Conservation (phyloP, 108 stramenopile genomes). For the Skeletonema menzelii region DNA sequence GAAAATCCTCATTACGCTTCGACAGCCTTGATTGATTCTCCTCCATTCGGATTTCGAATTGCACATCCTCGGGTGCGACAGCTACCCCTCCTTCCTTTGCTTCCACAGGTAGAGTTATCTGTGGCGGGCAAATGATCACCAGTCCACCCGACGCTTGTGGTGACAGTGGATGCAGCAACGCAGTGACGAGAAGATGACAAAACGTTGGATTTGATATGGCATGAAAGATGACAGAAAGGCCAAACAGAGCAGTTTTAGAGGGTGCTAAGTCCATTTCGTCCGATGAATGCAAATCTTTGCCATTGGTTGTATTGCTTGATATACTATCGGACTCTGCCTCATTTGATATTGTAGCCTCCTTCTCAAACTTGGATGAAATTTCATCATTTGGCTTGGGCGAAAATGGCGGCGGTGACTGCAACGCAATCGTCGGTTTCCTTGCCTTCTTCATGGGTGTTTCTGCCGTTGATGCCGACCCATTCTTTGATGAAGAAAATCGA, state of each 20-base stretch:
- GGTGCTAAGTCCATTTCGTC: constrained; percentile 57
- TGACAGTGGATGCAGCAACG: constrained; percentile 79
- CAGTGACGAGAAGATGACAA: constrained; percentile 63
- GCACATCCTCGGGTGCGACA: constrained; percentile 19
- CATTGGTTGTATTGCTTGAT: neutral
- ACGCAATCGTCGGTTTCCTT: constrained; percentile 7
- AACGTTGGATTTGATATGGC: constrained; percentile 69
- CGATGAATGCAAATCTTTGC: constrained; percentile 16
- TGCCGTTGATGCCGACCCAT: neutral
- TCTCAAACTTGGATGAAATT: neutral
- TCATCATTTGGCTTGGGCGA: neutral
- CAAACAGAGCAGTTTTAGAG: constrained; percentile 83
- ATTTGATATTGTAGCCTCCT: neutral
- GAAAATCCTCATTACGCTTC: constrained; percentile 3
- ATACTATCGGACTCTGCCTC: neutral
- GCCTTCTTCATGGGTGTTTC: neutral
- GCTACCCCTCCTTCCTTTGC: constrained; percentile 3
- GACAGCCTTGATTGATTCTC: constrained; percentile 23
- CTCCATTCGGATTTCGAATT: constrained; percentile 56
- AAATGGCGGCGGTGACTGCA: constrained; percentile 34
- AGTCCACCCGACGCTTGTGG: constrained; percentile 66
- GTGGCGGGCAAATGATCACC: constrained; percentile 43
- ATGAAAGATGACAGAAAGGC: constrained; percentile 68
- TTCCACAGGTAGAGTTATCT: constrained; percentile 47
- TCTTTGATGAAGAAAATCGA: constrained; percentile 40